A percentile compares a stretch with the other conserved stretches of the same genome.
These are phyloP conservation scores for Cryptococcus sp. DNA, from an alignment of 1,284 basidiomycete species.

Conservation along the genomic window DNA sequence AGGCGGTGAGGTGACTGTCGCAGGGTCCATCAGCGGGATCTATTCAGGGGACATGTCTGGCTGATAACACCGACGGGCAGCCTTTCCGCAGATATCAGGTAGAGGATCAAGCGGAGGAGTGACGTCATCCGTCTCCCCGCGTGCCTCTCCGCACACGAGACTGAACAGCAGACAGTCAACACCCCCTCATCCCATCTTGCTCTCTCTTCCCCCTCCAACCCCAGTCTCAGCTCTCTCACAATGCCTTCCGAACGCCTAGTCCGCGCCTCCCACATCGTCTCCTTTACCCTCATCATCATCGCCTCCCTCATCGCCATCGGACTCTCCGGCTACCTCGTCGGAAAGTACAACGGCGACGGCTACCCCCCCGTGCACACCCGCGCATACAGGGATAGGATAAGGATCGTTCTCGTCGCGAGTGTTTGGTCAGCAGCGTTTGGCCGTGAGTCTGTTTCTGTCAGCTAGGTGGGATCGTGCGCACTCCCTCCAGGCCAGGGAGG, in stretches of 20 bases:
- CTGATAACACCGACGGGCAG: too few relatives aligned
- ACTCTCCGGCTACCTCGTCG: conserved; percentile 37
- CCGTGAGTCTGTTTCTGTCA: conserved; percentile 30
- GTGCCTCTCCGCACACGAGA: too few relatives aligned
- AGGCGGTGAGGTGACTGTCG: too few relatives aligned
- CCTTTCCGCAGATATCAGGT: neutral
- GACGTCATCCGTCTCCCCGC: neutral
- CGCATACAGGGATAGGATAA: conserved; percentile 47
- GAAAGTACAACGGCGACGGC: conserved; percentile 40
- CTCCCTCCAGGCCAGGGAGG: too few relatives aligned
- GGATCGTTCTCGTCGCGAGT: conserved; percentile 46
- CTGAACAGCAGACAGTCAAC: too few relatives aligned
- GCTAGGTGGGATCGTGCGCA: neutral
- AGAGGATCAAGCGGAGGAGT: too few relatives aligned
- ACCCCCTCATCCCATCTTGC: neutral
- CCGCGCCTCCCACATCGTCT: conserved; percentile 36
- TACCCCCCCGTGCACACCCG: conserved; percentile 42
- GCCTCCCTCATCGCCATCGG: conserved; percentile 44
- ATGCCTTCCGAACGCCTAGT: conserved; percentile 43
- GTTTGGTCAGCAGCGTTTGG: conserved; percentile 43
- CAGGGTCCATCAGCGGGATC: too few relatives aligned
- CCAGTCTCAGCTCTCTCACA: conserved; percentile 4
- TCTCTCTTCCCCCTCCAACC: neutral
- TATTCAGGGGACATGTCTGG: too few relatives aligned
- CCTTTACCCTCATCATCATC: conserved; percentile 40